These are phyloP conservation scores for Trametes sanguinea DNA, from an alignment of 768 basidiomycete genomes.

Conservation along the genomic window DNA sequence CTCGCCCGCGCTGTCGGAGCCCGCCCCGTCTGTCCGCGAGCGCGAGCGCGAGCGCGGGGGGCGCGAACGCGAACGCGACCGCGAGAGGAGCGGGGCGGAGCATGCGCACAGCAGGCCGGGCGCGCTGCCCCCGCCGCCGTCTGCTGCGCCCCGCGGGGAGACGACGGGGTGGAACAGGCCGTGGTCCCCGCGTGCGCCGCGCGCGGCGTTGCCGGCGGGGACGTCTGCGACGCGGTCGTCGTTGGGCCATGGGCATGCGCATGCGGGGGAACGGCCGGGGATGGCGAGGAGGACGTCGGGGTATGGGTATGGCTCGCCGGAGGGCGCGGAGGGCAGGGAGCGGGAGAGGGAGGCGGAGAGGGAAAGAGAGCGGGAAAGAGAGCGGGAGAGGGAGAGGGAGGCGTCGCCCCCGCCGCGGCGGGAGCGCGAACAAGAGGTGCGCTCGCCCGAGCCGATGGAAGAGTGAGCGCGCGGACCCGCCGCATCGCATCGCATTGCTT, in stretches of 20 bases:
- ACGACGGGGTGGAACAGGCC: not conserved
- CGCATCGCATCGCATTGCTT: not conserved
- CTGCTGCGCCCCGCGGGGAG: not conserved
- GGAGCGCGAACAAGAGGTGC: conserved; percentile 1
- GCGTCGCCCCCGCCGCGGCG: conserved; percentile 3
- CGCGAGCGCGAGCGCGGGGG: not conserved
- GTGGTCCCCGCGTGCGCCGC: conserved; percentile 8
- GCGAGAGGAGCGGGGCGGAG: not conserved
- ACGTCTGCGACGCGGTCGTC: conserved; percentile 8
- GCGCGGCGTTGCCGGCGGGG: conserved; percentile 7
- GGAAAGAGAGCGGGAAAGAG: conserved; percentile 16
- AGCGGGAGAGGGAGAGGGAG: not conserved
- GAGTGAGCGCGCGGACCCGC: not conserved
- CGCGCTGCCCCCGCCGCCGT: conserved; percentile 16
- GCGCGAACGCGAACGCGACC: not conserved
- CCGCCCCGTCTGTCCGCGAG: conserved; percentile 1
- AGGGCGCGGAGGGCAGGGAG: conserved; percentile 9
- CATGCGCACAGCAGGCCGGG: not conserved
- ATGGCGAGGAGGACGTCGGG: conserved; percentile 10
- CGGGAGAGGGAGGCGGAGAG: conserved; percentile 9
- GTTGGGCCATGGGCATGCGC: conserved; percentile 6
- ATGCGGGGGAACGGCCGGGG: conserved; percentile 2
- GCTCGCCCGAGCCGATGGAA: conserved; percentile 20
- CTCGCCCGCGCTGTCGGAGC: conserved; percentile 8
- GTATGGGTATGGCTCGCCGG: conserved; percentile 1